Conservation (phyloP, 306 rosid genomes). For the Betula pendula region DNA sequence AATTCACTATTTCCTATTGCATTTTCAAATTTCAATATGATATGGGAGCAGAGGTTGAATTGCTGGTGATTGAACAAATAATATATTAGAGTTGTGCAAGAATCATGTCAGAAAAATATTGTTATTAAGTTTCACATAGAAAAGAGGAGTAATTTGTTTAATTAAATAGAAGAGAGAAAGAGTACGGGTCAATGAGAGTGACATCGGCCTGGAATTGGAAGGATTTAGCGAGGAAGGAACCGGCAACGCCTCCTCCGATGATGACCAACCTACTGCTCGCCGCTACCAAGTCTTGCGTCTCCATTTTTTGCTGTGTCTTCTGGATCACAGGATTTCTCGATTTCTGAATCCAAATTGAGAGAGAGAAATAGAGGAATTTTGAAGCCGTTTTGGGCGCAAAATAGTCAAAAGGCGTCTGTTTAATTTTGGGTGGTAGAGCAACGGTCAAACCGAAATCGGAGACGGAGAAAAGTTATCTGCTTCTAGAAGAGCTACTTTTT, state of each 20-base stretch:
- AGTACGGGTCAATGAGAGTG: constrained; percentile 71
- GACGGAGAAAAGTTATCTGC: too few relatives aligned
- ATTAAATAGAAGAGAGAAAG: not conserved
- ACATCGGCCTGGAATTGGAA: constrained; percentile 59
- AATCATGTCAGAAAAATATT: not conserved
- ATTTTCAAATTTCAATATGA: too few relatives aligned
- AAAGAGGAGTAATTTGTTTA: not conserved
- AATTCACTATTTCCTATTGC: too few relatives aligned
- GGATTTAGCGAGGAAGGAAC: constrained; percentile 61
- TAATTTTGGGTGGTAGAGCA: not conserved
- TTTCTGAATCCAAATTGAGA: too few relatives aligned
- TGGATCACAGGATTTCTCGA: not conserved
- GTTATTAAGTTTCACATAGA: not conserved
- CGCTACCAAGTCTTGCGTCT: constrained; percentile 7
- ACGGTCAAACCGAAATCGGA: constrained; percentile 67
- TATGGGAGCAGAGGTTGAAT: too few relatives aligned
- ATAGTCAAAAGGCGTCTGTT: not conserved
- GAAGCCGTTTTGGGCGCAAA: not conserved
- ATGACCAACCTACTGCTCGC: constrained; percentile 54
- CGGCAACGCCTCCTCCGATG: constrained; percentile 78
- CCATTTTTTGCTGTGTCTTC: constrained; percentile 12
- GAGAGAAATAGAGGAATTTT: not conserved
- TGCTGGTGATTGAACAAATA: too few relatives aligned
- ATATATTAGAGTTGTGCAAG: not conserved
- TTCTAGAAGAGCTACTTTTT: too few relatives aligned